Percentiles rank a stretch among this genome's conserved stretches.
phyloP scores from a whole-genome alignment of 805 yeast genomes.

The Wickerhamiella allomyrinae region DNA sequence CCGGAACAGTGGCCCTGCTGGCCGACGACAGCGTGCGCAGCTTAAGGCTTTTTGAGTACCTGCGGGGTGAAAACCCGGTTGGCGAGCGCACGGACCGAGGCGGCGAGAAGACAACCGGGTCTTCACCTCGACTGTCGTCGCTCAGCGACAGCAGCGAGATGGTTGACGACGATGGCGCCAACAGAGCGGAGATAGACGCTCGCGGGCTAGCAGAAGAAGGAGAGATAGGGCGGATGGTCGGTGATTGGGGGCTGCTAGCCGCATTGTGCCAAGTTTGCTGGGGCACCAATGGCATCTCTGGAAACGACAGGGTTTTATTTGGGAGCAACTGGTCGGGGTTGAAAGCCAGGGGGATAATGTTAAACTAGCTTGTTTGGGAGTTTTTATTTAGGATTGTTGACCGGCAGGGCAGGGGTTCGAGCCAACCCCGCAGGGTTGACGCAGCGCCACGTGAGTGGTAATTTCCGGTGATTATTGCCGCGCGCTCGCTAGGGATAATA shows the following conservation, averaged over 20 bases:
- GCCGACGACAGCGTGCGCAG: background rate
- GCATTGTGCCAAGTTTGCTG: background rate
- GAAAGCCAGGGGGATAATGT: too few species aligned
- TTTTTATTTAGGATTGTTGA: too few species aligned
- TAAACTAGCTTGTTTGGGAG: too few species aligned
- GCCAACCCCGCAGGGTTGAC: too few species aligned
- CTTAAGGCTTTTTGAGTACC: background rate
- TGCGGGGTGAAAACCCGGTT: background rate
- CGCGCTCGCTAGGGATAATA: too few species aligned
- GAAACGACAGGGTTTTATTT: background rate
- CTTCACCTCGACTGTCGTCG: background rate
- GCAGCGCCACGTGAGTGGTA: too few species aligned
- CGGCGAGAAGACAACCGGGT: background rate
- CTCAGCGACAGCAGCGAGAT: conserved; percentile 11
- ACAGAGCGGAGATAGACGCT: background rate
- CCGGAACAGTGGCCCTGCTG: background rate
- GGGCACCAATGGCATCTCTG: background rate
- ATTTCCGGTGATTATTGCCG: too few species aligned
- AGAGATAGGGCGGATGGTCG: conserved; percentile 3
- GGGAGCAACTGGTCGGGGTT: too few species aligned
- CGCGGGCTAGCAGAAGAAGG: background rate
- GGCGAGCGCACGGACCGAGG: background rate
- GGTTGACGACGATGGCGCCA: conserved; percentile 10
- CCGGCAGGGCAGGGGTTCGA: too few species aligned
- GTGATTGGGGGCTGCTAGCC: conserved; percentile 1